These are phyloP conservation scores for Fragosphaeria purpurea DNA, from an alignment of 2,329 filamentous ascomycete genomes.

Conservation along the genomic window DNA sequence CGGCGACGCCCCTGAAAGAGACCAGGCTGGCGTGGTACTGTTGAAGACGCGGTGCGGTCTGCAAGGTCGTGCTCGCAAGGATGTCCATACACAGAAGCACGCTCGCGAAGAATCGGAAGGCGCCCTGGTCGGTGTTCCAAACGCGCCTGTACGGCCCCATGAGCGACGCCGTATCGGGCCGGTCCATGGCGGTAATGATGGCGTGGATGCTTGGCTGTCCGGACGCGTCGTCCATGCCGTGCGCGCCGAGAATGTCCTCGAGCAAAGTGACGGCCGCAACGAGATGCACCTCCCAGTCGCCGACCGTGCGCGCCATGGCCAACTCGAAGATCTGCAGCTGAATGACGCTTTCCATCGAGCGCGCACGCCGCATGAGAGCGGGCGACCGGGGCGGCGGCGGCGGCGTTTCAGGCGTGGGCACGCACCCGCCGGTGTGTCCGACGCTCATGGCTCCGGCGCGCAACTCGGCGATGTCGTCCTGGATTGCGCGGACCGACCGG, in stretches of 20 bases:
- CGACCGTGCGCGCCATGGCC: conserved; percentile 19
- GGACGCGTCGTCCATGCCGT: conserved; percentile 6
- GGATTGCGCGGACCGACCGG: too few relatives aligned
- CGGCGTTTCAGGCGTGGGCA: not conserved
- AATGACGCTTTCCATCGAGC: conserved; percentile 28
- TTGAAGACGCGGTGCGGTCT: conserved; percentile 23
- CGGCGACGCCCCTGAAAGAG: conserved; percentile 16
- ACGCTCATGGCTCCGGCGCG: not conserved
- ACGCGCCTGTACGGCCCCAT: not conserved
- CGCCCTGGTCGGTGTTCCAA: conserved; percentile 24
- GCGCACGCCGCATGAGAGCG: conserved; percentile 17
- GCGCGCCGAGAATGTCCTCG: conserved; percentile 22
- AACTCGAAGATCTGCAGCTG: conserved; percentile 33
- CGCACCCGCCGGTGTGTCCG: too few relatives aligned
- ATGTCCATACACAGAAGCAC: conserved; percentile 27
- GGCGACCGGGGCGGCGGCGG: conserved; percentile 10
- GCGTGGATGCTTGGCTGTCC: conserved; percentile 4
- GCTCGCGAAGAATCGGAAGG: conserved; percentile 23
- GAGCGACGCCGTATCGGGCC: not conserved
- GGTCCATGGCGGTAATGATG: conserved; percentile 15
- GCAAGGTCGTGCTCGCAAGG: conserved; percentile 23
- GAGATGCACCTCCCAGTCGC: conserved; percentile 33
- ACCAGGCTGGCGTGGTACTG: conserved; percentile 21
- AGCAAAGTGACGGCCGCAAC: conserved; percentile 32
- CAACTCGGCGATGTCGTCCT: conserved; percentile 12